phyloP scores from a whole-genome alignment of 2,329 filamentous ascomycete genomes.

The Shiraia bambusicola region DNA sequence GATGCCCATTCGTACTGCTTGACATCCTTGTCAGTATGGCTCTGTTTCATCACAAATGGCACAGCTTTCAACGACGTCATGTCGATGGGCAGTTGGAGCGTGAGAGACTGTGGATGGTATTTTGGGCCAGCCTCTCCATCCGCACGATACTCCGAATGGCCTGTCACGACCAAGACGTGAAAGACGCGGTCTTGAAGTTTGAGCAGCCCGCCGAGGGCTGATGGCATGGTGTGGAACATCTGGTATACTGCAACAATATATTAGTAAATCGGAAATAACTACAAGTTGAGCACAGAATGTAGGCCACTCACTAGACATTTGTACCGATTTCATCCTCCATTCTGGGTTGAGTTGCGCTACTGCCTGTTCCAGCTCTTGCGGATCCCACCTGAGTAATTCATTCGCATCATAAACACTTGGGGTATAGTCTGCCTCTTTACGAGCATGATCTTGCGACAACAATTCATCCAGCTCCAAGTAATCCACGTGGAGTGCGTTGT shows the following conservation, averaged over 20 bases:
- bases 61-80: conserved; percentile 46
- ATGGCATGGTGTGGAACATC: conserved; percentile 64
- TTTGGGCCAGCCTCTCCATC: conserved; percentile 15
- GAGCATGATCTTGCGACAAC: conserved; percentile 61
- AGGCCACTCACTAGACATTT: conserved; percentile 40
- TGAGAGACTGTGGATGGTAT: conserved; percentile 46
- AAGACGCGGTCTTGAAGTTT: conserved; percentile 67
- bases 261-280: conserved; percentile 6
- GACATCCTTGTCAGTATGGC: conserved; percentile 12
- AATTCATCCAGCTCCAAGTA: conserved; percentile 65
- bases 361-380: conserved; percentile 27
- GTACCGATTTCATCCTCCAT: conserved; percentile 32
- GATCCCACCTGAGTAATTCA: conserved; percentile 48
- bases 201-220: conserved; percentile 28
- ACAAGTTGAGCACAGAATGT: not conserved
- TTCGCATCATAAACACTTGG: conserved; percentile 56
- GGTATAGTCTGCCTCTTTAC: conserved; percentile 61
- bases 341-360: conserved; percentile 21
- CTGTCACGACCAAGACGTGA: conserved; percentile 63
- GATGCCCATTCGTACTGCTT: conserved; percentile 6
- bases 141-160: conserved; percentile 17
- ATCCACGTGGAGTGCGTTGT: conserved; percentile 50
- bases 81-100: conserved; percentile 55
- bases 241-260: conserved; percentile 53
- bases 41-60: conserved; percentile 13